These are phyloP conservation scores for Polymyxa betae DNA, from an alignment of 208 protist species.

Conservation along the genomic window DNA sequence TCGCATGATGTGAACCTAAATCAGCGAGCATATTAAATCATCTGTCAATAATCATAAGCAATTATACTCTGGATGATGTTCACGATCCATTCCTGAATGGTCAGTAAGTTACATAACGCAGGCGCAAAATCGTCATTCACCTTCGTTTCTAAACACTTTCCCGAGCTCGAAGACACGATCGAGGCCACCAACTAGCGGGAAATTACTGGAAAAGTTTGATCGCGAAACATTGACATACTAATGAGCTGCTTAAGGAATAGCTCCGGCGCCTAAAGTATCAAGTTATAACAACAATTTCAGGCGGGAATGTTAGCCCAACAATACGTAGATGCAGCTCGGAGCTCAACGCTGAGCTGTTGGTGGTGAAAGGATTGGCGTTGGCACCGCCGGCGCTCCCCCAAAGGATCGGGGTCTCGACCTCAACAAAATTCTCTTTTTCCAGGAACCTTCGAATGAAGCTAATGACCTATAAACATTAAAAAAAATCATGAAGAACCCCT, in stretches of 20 bases:
- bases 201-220: not conserved
- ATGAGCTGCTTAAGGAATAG: conserved; percentile 99
- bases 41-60: not conserved
- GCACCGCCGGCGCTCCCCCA: conserved; percentile 96
- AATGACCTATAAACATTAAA: conserved; percentile 74
- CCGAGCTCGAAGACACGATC: conserved; percentile 99
- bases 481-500: not conserved
- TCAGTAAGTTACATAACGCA: no score
- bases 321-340: conserved; percentile 96
- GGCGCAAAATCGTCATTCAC: no score
- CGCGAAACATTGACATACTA: not conserved
- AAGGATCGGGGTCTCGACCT: conserved; percentile 85
- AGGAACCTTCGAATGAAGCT: conserved; percentile 92
- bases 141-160: conserved; percentile 98
- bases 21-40: no score
- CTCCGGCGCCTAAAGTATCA: conserved; percentile 85
- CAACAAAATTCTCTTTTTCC: conserved; percentile 51
- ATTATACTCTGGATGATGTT: conserved; percentile 96
- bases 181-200: conserved; percentile 89
- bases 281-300: not conserved
- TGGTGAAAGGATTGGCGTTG: conserved; percentile 97
- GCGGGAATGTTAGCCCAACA: conserved; percentile 59
- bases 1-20: conserved; percentile 96
- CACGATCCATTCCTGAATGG: conserved; percentile 86
- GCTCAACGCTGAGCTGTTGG: conserved; percentile 97